A percentile compares a stretch with the other conserved stretches of the same genome.
Conservation (phyloP, 2,329 filamentous ascomycete species). For the Epicoccum nigrum region DNA sequence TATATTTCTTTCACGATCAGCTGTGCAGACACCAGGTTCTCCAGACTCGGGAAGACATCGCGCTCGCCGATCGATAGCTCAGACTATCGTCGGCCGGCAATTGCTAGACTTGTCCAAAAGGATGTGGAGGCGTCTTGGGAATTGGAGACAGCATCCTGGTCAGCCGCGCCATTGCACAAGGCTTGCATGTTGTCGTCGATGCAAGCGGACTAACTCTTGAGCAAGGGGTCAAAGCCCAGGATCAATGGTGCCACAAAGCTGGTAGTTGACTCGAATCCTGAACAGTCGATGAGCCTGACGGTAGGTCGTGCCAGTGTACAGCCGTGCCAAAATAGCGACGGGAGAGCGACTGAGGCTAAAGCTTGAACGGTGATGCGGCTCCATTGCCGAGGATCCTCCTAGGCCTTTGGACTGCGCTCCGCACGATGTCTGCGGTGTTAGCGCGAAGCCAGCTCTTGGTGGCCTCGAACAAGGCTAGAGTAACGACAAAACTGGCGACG, state of each 20-base stretch:
- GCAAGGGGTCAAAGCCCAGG: slow-evolving; percentile 15
- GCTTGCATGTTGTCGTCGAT: slow-evolving; percentile 16
- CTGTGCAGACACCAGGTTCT: not conserved
- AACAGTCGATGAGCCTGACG: slow-evolving; percentile 2
- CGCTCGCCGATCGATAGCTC: slow-evolving; percentile 14
- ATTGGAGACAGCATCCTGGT: slow-evolving; percentile 12
- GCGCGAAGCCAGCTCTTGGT: slow-evolving; percentile 1
- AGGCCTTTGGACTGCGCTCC: slow-evolving; percentile 11
- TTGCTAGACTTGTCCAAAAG: slow-evolving; percentile 8
- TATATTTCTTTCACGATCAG: slow-evolving; percentile 5
- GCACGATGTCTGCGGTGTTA: slow-evolving; percentile 2
- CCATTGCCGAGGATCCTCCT: slow-evolving; percentile 5
- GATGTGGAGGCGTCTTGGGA: slow-evolving; percentile 7
- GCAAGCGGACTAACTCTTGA: slow-evolving; percentile 12
- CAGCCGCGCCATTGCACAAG: slow-evolving; percentile 21
- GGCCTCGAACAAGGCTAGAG: not conserved
- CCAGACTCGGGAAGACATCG: slow-evolving; percentile 11
- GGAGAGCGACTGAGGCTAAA: slow-evolving; percentile 26
- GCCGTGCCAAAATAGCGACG: slow-evolving; percentile 22
- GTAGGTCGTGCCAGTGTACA: slow-evolving; percentile 4
- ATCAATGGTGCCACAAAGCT: slow-evolving; percentile 4
- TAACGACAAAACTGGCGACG: not conserved
- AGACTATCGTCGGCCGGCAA: slow-evolving; percentile 11
- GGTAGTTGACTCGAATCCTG: not conserved
- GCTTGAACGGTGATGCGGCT: slow-evolving; percentile 20